These are phyloP conservation scores for Sordariomycetes sp. DNA, from an alignment of 2,329 filamentous ascomycete species.

Conservation along the genomic window DNA sequence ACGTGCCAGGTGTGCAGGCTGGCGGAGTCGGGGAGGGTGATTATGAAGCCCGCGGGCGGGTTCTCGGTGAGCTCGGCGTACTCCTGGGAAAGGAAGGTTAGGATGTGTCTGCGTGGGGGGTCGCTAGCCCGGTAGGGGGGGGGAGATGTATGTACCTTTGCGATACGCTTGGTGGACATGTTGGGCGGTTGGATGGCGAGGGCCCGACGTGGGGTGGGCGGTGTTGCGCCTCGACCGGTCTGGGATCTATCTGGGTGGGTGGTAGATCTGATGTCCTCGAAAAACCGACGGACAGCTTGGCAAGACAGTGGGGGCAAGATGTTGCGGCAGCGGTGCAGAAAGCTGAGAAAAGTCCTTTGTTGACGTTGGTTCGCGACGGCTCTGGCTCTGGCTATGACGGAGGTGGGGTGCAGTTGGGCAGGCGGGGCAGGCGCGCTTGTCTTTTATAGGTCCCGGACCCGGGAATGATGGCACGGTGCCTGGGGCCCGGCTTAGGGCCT, in stretches of 20 bases:
- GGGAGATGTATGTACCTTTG: slow-evolving; percentile 26
- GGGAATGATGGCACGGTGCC: not conserved
- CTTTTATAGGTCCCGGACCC: not conserved
- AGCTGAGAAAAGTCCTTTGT: no score
- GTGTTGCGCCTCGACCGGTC: no score
- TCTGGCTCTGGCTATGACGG: slow-evolving; percentile 1
- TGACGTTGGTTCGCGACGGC: not conserved
- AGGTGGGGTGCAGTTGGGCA: not conserved
- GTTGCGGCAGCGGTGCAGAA: no score
- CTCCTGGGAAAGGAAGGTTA: slow-evolving; percentile 31
- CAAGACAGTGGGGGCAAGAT: no score
- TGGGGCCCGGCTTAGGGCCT: not conserved
- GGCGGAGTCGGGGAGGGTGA: slow-evolving; percentile 34
- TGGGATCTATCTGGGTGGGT: no score
- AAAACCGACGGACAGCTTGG: no score
- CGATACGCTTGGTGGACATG: slow-evolving; percentile 36
- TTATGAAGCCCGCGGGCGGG: slow-evolving; percentile 36
- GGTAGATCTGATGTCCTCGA: no score
- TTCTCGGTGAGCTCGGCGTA: slow-evolving; percentile 37
- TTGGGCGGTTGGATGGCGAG: slow-evolving; percentile 5
- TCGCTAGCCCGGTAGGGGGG: not conserved
- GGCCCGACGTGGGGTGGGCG: not conserved
- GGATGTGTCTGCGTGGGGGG: not conserved
- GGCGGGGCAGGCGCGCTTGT: no score
- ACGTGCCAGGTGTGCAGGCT: slow-evolving; percentile 46